Conservation (phyloP, 2,329 filamentous ascomycete species). For the Fusarium setosum region DNA sequence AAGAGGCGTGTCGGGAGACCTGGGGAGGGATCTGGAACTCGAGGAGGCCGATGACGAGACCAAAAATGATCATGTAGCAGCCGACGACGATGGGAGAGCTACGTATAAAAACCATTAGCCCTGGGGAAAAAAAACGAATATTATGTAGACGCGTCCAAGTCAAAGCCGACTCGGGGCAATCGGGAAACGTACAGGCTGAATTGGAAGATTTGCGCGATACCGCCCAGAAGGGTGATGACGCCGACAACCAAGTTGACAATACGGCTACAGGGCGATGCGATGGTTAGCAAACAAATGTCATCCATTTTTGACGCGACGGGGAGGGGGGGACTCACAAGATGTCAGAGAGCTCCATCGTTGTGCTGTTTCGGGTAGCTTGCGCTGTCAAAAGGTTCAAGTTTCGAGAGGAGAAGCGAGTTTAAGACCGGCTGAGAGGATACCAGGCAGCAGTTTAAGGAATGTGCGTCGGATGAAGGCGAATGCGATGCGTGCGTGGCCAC, state of each 20-base stretch:
- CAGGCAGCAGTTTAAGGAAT: slow-evolving; percentile 40
- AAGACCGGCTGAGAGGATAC: slow-evolving; percentile 16
- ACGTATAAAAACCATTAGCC: slow-evolving; percentile 26
- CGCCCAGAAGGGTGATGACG: slow-evolving; percentile 88
- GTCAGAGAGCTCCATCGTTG: slow-evolving; percentile 89
- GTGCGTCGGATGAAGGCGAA: slow-evolving; percentile 32
- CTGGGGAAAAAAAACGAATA: too few species aligned
- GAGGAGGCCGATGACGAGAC: slow-evolving; percentile 78
- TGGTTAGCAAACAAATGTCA: slow-evolving; percentile 48
- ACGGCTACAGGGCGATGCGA: slow-evolving; percentile 69
- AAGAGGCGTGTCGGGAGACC: slow-evolving; percentile 92
- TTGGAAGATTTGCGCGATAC: slow-evolving; percentile 77
- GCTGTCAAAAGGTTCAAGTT: slow-evolving; percentile 21
- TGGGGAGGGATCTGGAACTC: slow-evolving; percentile 96
- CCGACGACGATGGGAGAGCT: slow-evolving; percentile 75
- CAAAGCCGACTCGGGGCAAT: too few species aligned
- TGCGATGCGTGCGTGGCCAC: slow-evolving; percentile 36
- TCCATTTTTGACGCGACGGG: background rate
- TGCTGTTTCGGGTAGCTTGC: slow-evolving; percentile 17
- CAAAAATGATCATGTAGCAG: slow-evolving; percentile 90
- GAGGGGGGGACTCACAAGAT: slow-evolving; percentile 75
- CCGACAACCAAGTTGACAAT: slow-evolving; percentile 93
- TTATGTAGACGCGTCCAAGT: too few species aligned
- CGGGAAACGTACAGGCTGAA: slow-evolving; percentile 65
- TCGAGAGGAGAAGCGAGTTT: background rate